These are phyloP conservation scores for Saccharomycopsis amapae DNA, from an alignment of 805 yeast genomes.

Conservation along the genomic window DNA sequence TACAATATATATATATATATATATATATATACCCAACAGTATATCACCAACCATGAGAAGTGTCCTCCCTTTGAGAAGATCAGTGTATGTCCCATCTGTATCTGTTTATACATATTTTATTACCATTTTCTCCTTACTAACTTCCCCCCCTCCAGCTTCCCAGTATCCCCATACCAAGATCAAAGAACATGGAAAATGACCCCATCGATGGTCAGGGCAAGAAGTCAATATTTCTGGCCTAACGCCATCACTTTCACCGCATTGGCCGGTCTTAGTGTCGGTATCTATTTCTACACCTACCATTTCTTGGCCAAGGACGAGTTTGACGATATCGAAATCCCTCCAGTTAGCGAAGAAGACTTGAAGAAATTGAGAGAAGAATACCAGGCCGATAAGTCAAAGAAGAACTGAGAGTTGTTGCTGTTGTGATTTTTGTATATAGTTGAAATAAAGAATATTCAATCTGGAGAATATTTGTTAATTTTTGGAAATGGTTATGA, in stretches of 20 bases:
- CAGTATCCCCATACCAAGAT: conserved; percentile 44
- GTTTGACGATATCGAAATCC: conserved; percentile 87
- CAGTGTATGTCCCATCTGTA: not conserved
- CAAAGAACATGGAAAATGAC: conserved; percentile 78
- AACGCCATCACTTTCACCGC: conserved; percentile 59
- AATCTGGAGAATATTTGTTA: too few species aligned
- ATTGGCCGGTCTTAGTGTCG: conserved; percentile 56
- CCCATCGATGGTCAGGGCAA: conserved; percentile 86
- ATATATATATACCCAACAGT: too few species aligned
- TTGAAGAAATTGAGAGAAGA: conserved; percentile 65
- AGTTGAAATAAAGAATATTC: too few species aligned
- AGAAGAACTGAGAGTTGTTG: conserved; percentile 5
- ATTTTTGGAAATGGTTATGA: too few species aligned
- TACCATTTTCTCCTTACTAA: not conserved
- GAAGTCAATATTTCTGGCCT: conserved; percentile 76
- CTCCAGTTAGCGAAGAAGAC: conserved; percentile 79
- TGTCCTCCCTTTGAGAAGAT: not conserved
- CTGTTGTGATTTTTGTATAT: too few species aligned
- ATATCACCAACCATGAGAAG: too few species aligned
- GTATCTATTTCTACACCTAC: conserved; percentile 62
- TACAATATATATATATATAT: too few species aligned
- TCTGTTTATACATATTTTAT: not conserved
- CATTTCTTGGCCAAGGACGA: conserved; percentile 67
- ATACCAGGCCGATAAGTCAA: conserved; percentile 42
- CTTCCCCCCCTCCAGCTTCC: conserved; percentile 8